Conservation (phyloP, 768 basidiomycete species). For the Calocybe indica region DNA sequence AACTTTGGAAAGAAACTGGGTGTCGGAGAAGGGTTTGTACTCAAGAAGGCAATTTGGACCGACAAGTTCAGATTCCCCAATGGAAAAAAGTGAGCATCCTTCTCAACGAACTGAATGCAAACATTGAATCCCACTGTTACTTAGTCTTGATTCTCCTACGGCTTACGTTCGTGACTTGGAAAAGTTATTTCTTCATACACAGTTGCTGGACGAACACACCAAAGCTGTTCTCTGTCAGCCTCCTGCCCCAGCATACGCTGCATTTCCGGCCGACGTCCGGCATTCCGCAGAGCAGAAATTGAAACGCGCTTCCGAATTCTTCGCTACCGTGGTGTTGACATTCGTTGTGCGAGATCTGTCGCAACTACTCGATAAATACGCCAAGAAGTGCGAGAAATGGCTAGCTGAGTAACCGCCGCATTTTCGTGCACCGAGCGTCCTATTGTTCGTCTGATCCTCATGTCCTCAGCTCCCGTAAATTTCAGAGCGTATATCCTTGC, state of each 20-base stretch:
- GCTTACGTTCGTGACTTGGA: slow-evolving; percentile 74
- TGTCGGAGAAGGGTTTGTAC: slow-evolving; percentile 81
- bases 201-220: slow-evolving; percentile 85
- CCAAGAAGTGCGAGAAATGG: slow-evolving; percentile 92
- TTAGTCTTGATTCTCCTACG: slow-evolving; percentile 83
- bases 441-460: slow-evolving; percentile 4
- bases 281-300: slow-evolving; percentile 65
- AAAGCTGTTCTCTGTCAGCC: slow-evolving; percentile 64
- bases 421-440: neutral
- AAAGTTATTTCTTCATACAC: slow-evolving; percentile 65
- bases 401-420: slow-evolving; percentile 58
- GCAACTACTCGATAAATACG: slow-evolving; percentile 85
- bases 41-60: slow-evolving; percentile 78
- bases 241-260: slow-evolving; percentile 64
- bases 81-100: slow-evolving; percentile 70
- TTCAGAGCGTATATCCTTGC: slow-evolving; percentile 9
- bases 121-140: slow-evolving; percentile 11
- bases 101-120: neutral
- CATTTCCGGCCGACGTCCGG: slow-evolving; percentile 62
- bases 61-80: slow-evolving; percentile 74
- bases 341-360: slow-evolving; percentile 88
- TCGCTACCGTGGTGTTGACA: slow-evolving; percentile 80
- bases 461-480: slow-evolving; percentile 3
- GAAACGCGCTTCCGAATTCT: slow-evolving; percentile 85
- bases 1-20: slow-evolving; percentile 87